phyloP scores from a whole-genome alignment of 192 early-diverging fungal genomes.

The Coemansia sp. region DNA sequence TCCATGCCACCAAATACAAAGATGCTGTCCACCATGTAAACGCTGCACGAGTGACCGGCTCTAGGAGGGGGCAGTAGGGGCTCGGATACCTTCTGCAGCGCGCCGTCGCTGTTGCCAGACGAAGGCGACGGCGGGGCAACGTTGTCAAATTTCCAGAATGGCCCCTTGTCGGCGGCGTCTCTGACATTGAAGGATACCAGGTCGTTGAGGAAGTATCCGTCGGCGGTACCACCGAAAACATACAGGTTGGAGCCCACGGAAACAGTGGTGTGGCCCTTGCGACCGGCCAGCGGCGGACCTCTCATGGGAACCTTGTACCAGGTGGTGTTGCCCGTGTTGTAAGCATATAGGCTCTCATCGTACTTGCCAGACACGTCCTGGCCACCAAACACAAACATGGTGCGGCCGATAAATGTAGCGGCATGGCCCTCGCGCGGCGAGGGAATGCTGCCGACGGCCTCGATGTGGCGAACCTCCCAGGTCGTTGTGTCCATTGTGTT shows the following conservation, averaged over 20 bases:
- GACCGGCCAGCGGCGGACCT: constrained; percentile 36
- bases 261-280: constrained; percentile 50
- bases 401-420: constrained; percentile 52
- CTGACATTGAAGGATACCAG: constrained; percentile 52
- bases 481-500: constrained; percentile 38
- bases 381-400: constrained; percentile 58
- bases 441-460: constrained; percentile 34
- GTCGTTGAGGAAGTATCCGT: constrained; percentile 47
- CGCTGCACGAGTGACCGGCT: constrained; percentile 51
- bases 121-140: constrained; percentile 10
- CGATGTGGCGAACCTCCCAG: constrained; percentile 34
- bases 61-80: constrained; percentile 21
- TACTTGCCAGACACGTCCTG: constrained; percentile 31
- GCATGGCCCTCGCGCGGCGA: constrained; percentile 48
- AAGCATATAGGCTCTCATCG: constrained; percentile 52
- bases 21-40: constrained; percentile 34
- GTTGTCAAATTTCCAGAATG: constrained; percentile 45
- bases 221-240: constrained; percentile 48
- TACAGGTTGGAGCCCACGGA: constrained; percentile 45
- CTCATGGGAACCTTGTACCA: constrained; percentile 55
- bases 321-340: constrained; percentile 51
- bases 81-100: background rate
- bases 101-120: constrained; percentile 7
- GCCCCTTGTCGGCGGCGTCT: constrained; percentile 31
- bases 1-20: constrained; percentile 54